Evolutionary conservation across 805 yeast genomes (phyloP).

Genomic region (Sugiyamaella marilandica): DNA sequence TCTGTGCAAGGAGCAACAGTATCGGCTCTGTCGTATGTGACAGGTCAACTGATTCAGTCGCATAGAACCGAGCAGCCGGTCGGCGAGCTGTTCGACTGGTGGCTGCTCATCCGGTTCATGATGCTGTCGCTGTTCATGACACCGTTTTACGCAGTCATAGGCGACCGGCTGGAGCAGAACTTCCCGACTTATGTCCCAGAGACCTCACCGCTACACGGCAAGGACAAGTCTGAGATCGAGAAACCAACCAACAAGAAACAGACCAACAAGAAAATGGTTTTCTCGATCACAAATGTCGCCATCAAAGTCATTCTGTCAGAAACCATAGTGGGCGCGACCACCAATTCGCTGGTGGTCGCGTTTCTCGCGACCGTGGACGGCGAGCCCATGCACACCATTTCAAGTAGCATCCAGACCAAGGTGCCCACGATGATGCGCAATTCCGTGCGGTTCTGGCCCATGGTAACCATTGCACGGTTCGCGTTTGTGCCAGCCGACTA

Average conservation of each 20-base stretch:
- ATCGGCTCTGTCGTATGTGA: constrained; percentile 6
- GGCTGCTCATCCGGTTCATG: background rate
- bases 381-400: constrained; percentile 3
- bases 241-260: background rate
- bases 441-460: constrained; percentile 13
- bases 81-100: background rate
- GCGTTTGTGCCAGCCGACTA: constrained; percentile 9
- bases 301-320: constrained; percentile 9
- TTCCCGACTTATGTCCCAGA: constrained; percentile 3
- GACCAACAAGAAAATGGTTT: background rate
- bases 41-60: constrained; percentile 1
- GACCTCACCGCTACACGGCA: background rate
- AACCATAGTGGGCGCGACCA: constrained; percentile 6
- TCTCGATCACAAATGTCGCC: constrained; percentile 11
- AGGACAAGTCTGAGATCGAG: background rate
- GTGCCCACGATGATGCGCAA: constrained; percentile 13
- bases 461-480: constrained; percentile 8
- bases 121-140: constrained; percentile 6
- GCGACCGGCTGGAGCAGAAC: constrained; percentile 4
- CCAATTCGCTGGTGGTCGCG: constrained; percentile 9
- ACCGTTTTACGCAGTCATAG: constrained; percentile 1
- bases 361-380: constrained; percentile 5
- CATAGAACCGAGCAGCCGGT: background rate
- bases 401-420: background rate
- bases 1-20: constrained; percentile 3